phyloP scores from a whole-genome alignment of 805 yeast species.

The Barnettozyma californica region DNA sequence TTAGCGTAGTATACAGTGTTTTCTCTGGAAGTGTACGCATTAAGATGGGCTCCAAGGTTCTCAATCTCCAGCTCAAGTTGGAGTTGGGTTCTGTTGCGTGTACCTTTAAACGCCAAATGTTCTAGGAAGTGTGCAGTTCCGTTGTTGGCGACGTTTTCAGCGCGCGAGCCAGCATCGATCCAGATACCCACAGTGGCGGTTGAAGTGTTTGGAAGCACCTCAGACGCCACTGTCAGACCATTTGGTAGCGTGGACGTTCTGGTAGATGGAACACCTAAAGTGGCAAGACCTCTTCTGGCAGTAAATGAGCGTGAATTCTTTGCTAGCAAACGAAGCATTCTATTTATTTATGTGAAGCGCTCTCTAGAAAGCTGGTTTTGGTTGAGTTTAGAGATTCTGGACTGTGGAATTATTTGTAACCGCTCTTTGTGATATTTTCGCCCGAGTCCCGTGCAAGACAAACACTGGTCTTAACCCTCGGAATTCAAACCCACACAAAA shows the following conservation, averaged over 20 bases:
- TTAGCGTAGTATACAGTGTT: constrained; percentile 96
- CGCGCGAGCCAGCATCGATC: constrained; percentile 98
- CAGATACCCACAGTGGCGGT: constrained; percentile 98
- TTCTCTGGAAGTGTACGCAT: constrained; percentile 98
- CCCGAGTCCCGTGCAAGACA: no score
- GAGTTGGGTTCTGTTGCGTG: constrained; percentile 71
- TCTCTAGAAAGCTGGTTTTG: background rate
- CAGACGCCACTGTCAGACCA: constrained; percentile 93
- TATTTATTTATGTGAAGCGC: background rate
- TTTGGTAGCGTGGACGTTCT: constrained; percentile 74
- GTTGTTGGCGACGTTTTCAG: constrained; percentile 75
- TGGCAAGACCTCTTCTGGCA: constrained; percentile 1
- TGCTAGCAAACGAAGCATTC: constrained; percentile 12
- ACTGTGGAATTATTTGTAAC: background rate
- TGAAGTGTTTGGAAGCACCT: constrained; percentile 74
- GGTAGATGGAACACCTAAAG: constrained; percentile 35
- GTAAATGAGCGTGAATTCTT: constrained; percentile 1
- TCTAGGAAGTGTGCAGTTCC: constrained; percentile 98
- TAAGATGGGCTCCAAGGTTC: constrained; percentile 92
- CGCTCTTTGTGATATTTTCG: no score
- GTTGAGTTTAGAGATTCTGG: background rate
- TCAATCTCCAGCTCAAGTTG: constrained; percentile 90
- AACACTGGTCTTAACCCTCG: background rate
- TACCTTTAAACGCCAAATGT: constrained; percentile 95
- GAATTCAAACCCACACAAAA: background rate